A percentile compares a stretch with the other conserved stretches of the same genome.
Evolutionary conservation across 306 rosid species (phyloP).

Genomic region (Malus sieversii): DNA sequence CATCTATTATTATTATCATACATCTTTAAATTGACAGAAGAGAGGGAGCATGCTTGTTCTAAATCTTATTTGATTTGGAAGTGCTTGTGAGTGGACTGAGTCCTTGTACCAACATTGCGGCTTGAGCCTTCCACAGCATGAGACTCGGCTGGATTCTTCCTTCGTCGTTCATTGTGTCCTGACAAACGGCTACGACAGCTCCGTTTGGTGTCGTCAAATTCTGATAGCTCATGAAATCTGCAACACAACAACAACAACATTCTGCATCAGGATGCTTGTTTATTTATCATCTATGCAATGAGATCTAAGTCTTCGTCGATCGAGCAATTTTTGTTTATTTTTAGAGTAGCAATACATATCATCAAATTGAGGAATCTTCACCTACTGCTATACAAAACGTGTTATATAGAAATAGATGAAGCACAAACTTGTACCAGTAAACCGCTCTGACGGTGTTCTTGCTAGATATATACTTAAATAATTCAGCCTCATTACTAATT

Average conservation of each 20-base stretch:
- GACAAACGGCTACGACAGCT: constrained; percentile 73
- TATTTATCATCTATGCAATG: too few relatives aligned
- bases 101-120: constrained; percentile 25
- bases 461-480: not conserved
- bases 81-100: constrained; percentile 35
- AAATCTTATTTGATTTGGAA: constrained; percentile 42
- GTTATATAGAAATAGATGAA: not conserved
- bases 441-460: not conserved
- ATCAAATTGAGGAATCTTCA: not conserved
- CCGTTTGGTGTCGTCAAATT: constrained; percentile 58
- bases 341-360: not conserved
- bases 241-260: not conserved
- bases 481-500: too few relatives aligned
- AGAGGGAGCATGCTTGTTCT: constrained; percentile 47
- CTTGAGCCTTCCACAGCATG: constrained; percentile 41
- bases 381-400: not conserved
- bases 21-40: constrained; percentile 52
- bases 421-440: not conserved
- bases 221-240: constrained; percentile 62
- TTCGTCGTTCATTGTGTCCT: constrained; percentile 59
- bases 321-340: not conserved
- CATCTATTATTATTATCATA: not conserved
- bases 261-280: not conserved
- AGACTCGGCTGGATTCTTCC: constrained; percentile 48
- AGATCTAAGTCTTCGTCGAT: too few relatives aligned